Evolutionary conservation across 2,329 filamentous ascomycete genomes (phyloP), one percentile per base, ranked within the genome.

Genomic region (Metarhizium album): DNA sequence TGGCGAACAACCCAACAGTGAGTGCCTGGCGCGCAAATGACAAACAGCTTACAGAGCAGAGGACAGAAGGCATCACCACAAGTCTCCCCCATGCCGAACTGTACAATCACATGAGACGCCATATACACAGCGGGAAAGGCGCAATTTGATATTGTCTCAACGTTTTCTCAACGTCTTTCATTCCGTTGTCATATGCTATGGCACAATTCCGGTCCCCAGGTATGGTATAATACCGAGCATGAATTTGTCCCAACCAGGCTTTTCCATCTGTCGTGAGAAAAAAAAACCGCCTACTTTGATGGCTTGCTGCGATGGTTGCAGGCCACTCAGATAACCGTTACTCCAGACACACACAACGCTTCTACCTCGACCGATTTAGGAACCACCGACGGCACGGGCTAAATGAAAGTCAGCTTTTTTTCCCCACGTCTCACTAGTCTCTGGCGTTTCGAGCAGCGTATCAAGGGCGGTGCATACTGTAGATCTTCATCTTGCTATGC

Each of bases 401-500:
- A 60, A 53, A 18, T 55, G 4, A 42, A 47, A 1, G 49, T 53
- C 46, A 51, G 48, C 49, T 35, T 29, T 16, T 11, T 3, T 27
- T 48, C 3, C 8, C 13, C 42, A 2, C 14, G 16, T 3, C 42
- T 43, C 9, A 13, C 3, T 18, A 13, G 24, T 38, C 18, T 40
- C 33, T n/a, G 27, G 20, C 5, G 9, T 48, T 3, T 43, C 9
- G 13, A 24, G 9, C 13, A 11, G 22, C 9, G 24, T 3, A n/a
- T 11, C n/a, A 13, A 2, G n/a, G 16, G 37, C 16, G 37, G 37
- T 43, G 70, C 79, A 56, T 80, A 82, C 79, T 98, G 87, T 96
- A 98, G 79, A 98, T 95, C 82, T 86, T 88, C 83, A 95, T 85
- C 81, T 90, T 93, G 79, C 85, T 91, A 83, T 98, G 94, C 63